Base-by-base conservation (phyloP, 352 stramenopile genomes). In the Lagenidium giganteum region DNA sequence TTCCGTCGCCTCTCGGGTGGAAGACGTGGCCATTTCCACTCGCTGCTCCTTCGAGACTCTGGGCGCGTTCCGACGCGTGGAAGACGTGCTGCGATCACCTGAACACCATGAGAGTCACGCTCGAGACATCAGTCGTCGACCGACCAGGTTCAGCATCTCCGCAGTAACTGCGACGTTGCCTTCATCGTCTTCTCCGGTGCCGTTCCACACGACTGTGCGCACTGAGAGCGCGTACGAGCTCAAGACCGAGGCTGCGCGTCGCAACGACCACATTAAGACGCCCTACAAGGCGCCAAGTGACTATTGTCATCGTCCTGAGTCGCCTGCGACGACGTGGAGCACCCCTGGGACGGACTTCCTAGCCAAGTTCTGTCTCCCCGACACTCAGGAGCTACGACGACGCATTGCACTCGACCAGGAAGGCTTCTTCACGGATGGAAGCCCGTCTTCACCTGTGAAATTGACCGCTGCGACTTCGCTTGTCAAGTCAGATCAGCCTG, bases 291-390 rank as follows among this genome's bases (percentile, higher is more conserved):
- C 63, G 26, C 69, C 71, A 14, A 71, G 61, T 28, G 56, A 64
- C 17, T 66, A 82, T 39, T 42, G 54, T 14, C 76, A 82, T 42
- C 75, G 71, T 14, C 13, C 28, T 5, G 52, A 44, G 9, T 68
- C 71, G 18, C 47, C 64, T 2, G 12, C 54, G 26, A 16, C 36
- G 9, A 42, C 18, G 47, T 58, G 34, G 42, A 45, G 25, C 25
- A 34, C 23, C 0, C 37, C 42, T 1, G 32, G 26, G 9, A 29
- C 23, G 3, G 75, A 91, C 42, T 91, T 91, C 47, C 58, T 64
- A 31, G 54, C 75, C 48, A 91, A 88, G 40, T 91, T 91, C 42
- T 44, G 38, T 8, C 21, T 88, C 8, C 60, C 70, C 14, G 83
- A 53, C 47, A 82, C 67, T 33, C 78, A 91, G 38, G 78, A 91